Evolutionary conservation across 2,329 filamentous ascomycete genomes (phyloP).

Genomic region (Phaeophleospora eucalypticola): DNA sequence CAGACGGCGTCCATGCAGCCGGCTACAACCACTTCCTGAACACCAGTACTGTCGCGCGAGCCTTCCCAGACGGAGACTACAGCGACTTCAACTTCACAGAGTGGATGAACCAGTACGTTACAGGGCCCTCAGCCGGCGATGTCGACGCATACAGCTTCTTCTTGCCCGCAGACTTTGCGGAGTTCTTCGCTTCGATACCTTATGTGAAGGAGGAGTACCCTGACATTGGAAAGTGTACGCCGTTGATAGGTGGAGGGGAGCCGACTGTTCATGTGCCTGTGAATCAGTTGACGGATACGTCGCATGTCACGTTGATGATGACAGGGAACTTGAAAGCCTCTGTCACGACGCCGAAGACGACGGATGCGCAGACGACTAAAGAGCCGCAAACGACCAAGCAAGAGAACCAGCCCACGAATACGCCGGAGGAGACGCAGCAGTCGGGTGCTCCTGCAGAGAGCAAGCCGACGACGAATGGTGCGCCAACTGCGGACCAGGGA

Average conservation of each 20-base stretch:
- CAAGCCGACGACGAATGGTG: no score
- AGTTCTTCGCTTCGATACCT: conserved; percentile 6
- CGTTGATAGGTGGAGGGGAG: conserved; percentile 8
- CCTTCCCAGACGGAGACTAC: conserved; percentile 11
- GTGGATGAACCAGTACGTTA: conserved; percentile 3
- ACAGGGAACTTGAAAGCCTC: no score
- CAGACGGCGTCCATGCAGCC: not conserved
- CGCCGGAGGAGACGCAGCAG: no score
- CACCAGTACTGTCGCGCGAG: conserved; percentile 2
- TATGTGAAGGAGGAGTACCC: conserved; percentile 5
- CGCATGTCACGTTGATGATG: conserved; percentile 9
- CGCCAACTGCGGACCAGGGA: no score
- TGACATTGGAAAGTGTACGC: conserved; percentile 1
- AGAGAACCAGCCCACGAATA: no score
- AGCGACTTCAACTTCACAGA: conserved; percentile 12
- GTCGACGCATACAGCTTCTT: conserved; percentile 11
- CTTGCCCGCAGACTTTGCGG: conserved; percentile 6
- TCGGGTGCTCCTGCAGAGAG: no score
- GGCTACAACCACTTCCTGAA: conserved; percentile 1
- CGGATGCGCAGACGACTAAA: not conserved
- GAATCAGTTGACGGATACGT: conserved; percentile 10
- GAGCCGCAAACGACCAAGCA: no score
- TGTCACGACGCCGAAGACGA: conserved; percentile 4
- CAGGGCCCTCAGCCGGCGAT: not conserved
- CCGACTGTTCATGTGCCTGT: conserved; percentile 12